Base-by-base conservation (phyloP, 345 rosid genomes). In the Hibiscus tridactylites region DNA sequence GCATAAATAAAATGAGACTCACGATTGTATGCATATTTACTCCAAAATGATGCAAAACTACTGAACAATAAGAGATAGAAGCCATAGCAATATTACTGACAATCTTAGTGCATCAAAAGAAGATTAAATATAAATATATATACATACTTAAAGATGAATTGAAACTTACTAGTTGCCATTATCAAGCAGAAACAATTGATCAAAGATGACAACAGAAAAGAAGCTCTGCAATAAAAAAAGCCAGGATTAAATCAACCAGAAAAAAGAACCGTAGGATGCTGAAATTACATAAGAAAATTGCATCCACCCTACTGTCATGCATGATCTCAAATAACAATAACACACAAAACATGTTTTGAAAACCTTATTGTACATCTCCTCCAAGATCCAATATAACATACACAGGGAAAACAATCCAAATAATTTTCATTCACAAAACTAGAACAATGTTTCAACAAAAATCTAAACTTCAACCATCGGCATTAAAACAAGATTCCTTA, bases 91-190 rank as follows among this genome's bases (percentile, higher is more conserved):
- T 15, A n/a, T 28, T 50, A 16, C 9, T 21, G 4, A 68, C 24
- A 0, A 68, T 24, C 44, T 16, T 68, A 49, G 26, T 12, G 9
- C 3, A 68, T 28, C 15, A 16, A 68, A 29, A 49, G 7, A 68
- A 50, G 71, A 68, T 50, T 28, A 66, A 66, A 28, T 10, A 28
- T 8, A 47, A 6, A 39, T 44, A 66, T 12, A 15, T 46, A 52
- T 6, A 50, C 28, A 52, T 49, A 35, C 6, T 11, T 49, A 70
- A 54, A 17, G 33, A 5, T 12, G 6, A 9, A 54, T 37, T 6
- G 62, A 31, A 17, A 72, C 74, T 72, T 61, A 72, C 74, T 72
- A n/a, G 49, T 72, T 6, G 74, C 74, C 74, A 72, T 72, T 61
- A 17, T 47, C 29, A 29, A 72, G 46, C 9, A 6, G 42, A 72